Percentiles rank a stretch among this genome's conserved stretches.
These are phyloP conservation scores for Lophiostoma macrostomum DNA, from an alignment of 495 filamentous ascomycete species.

Conservation along the genomic window DNA sequence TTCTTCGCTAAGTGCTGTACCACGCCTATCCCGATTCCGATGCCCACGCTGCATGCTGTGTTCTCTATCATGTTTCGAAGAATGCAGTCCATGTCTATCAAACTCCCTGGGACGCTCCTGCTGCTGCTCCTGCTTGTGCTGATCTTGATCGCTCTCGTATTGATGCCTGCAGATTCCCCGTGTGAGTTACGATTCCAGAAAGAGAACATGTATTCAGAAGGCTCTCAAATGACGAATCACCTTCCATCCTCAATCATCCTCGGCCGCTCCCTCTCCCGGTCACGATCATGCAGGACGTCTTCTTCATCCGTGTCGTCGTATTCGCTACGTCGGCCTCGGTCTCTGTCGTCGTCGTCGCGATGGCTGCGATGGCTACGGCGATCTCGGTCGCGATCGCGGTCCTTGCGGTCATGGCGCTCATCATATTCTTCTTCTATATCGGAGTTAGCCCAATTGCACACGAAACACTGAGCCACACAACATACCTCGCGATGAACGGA, in stretches of 20 bases:
- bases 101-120: no score
- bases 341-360: conserved; percentile 21
- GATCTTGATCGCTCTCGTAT: no score
- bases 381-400: conserved; percentile 10
- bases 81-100: no score
- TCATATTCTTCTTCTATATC: conserved; percentile 19
- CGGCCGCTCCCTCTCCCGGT: conserved; percentile 11
- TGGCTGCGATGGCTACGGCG: conserved; percentile 23
- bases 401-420: conserved; percentile 2
- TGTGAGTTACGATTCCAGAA: not conserved
- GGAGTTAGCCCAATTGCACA: conserved; percentile 1
- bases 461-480: not conserved
- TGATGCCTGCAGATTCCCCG: not conserved
- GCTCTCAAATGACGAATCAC: conserved; percentile 10
- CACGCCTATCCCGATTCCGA: no score
- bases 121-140: no score
- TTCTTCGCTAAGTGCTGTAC: no score
- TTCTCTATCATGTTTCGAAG: no score
- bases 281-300: conserved; percentile 4
- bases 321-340: conserved; percentile 5
- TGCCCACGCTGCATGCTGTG: no score
- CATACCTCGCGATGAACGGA: conserved; percentile 60
- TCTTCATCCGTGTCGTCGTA: conserved; percentile 20
- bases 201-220: not conserved
- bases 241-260: conserved; percentile 26